phyloP scores from a whole-genome alignment of 768 basidiomycete genomes.

The Artomyces pyxidatus region DNA sequence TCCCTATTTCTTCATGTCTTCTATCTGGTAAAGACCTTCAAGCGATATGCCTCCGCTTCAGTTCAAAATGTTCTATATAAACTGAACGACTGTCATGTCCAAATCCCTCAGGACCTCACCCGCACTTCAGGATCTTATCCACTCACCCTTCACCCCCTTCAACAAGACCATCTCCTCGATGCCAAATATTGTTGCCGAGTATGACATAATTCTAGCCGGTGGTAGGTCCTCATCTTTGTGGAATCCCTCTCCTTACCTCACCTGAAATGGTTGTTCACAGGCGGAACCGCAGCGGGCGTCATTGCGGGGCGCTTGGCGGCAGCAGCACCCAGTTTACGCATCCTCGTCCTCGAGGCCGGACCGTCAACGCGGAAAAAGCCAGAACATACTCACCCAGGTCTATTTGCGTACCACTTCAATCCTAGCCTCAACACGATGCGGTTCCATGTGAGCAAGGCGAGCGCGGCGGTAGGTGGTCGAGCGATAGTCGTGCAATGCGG shows the following conservation, averaged over 20 bases:
- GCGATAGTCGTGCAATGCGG: constrained; percentile 35
- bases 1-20: too few species aligned
- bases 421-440: constrained; percentile 35
- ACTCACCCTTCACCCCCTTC: too few species aligned
- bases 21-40: too few species aligned
- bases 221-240: constrained; percentile 3
- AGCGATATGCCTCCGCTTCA: too few species aligned
- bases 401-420: constrained; percentile 35
- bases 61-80: too few species aligned
- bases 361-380: constrained; percentile 38
- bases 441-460: constrained; percentile 30
- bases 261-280: too few species aligned
- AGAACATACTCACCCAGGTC: constrained; percentile 45
- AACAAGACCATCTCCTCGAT: too few species aligned
- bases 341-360: constrained; percentile 56
- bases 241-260: background rate
- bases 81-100: too few species aligned
- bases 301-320: constrained; percentile 45
- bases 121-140: too few species aligned
- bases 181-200: too few species aligned
- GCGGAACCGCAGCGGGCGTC: constrained; percentile 47
- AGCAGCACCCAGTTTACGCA: constrained; percentile 44
- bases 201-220: constrained; percentile 14
- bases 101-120: too few species aligned
- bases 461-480: constrained; percentile 40